A percentile compares a stretch with the other conserved stretches of the same genome.
Conservation (phyloP, 768 basidiomycete genomes). For the Porpolomopsis calyptriformis region DNA sequence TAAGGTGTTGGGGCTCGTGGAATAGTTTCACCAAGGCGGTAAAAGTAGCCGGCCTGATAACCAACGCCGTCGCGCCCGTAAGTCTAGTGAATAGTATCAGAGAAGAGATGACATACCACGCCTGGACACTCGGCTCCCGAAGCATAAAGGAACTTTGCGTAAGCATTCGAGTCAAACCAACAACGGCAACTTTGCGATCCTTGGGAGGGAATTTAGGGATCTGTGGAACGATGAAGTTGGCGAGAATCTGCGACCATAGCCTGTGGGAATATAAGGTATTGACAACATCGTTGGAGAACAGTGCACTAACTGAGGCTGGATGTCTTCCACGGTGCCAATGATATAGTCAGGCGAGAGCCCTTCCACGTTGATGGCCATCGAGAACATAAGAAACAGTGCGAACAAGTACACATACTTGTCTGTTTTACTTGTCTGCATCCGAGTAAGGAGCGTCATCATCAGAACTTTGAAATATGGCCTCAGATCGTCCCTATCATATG, state of each 20-base stretch:
- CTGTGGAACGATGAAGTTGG: conserved; percentile 71
- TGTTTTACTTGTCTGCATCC: conserved; percentile 83
- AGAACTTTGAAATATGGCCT: conserved; percentile 65
- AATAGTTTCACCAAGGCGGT: conserved; percentile 67
- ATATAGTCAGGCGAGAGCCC: conserved; percentile 73
- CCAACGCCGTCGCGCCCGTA: neutral
- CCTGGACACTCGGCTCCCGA: conserved; percentile 45
- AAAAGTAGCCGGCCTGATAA: conserved; percentile 56
- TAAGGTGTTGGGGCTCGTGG: conserved; percentile 64
- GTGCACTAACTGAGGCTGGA: conserved; percentile 67
- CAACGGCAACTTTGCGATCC: conserved; percentile 75
- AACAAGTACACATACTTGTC: conserved; percentile 80
- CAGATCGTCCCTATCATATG: conserved; percentile 41
- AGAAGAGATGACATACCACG: conserved; percentile 42
- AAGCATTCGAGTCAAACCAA: conserved; percentile 72
- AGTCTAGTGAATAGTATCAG: neutral
- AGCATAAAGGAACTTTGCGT: conserved; percentile 66
- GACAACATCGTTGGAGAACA: neutral
- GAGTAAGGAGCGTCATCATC: conserved; percentile 68
- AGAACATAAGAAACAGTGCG: conserved; percentile 65
- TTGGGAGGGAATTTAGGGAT: conserved; percentile 68
- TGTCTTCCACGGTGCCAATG: conserved; percentile 65
- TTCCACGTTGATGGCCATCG: conserved; percentile 62
- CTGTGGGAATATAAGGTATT: conserved; percentile 14
- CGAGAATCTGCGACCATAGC: conserved; percentile 72